Percentiles rank a stretch among this genome's conserved stretches.
phyloP scores from a whole-genome alignment of 192 early-diverging fungal genomes.

The Diversispora epigaea region DNA sequence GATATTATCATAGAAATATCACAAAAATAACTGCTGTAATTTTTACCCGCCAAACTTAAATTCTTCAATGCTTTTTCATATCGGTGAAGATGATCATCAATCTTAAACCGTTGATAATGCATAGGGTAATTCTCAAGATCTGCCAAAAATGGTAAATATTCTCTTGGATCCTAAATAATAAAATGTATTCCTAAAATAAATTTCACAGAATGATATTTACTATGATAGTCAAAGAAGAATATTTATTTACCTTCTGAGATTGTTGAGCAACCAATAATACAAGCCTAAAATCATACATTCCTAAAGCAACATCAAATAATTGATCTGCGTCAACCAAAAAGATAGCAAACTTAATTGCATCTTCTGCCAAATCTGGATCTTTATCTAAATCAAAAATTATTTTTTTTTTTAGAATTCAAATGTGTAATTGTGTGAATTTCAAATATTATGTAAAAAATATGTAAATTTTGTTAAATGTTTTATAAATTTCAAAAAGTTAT shows the following conservation, averaged over 20 bases:
- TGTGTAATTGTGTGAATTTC: too few relatives aligned
- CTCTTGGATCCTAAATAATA: constrained; percentile 76
- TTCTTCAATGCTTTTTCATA: constrained; percentile 67
- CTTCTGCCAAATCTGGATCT: constrained; percentile 68
- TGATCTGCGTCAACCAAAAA: constrained; percentile 88
- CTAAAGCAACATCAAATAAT: constrained; percentile 88
- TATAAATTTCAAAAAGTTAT: background rate
- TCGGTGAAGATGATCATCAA: constrained; percentile 83
- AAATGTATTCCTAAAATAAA: too few relatives aligned
- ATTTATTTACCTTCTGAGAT: constrained; percentile 72
- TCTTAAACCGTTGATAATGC: constrained; percentile 80
- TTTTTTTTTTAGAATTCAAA: too few relatives aligned
- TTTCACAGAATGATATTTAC: background rate
- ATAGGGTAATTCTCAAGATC: constrained; percentile 73
- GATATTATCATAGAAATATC: background rate
- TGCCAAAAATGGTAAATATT: constrained; percentile 88
- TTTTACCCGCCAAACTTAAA: constrained; percentile 52
- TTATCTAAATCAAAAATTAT: constrained; percentile 33
- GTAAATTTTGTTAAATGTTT: too few relatives aligned
- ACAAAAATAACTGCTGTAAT: background rate
- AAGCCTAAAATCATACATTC: constrained; percentile 90
- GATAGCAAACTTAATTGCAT: constrained; percentile 85
- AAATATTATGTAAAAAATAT: too few relatives aligned
- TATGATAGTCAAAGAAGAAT: background rate
- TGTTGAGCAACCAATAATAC: constrained; percentile 96